Conservation (phyloP, 2,329 filamentous ascomycete genomes). For the Phialophora macrospora region DNA sequence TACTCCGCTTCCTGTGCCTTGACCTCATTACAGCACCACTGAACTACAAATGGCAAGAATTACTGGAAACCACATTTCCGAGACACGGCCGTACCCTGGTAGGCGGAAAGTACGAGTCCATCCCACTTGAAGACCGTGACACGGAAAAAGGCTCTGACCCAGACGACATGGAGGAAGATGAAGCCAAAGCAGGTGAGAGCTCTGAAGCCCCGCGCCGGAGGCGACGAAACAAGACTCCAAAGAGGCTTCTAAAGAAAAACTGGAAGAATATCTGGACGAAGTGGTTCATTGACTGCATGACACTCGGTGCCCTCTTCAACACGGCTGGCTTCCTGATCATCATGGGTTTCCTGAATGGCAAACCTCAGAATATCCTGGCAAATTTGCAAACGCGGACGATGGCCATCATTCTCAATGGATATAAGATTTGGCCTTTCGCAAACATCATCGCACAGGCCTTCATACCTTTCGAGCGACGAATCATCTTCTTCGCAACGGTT, state of each 20-base stretch:
- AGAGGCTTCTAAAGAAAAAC: conserved; percentile 34
- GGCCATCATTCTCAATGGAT: conserved; percentile 44
- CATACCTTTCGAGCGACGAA: conserved; percentile 44
- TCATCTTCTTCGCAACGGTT: conserved; percentile 45
- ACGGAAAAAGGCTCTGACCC: conserved; percentile 31
- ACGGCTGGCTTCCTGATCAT: conserved; percentile 60
- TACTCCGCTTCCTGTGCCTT: conserved; percentile 61
- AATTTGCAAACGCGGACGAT: conserved; percentile 41
- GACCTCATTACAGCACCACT: conserved; percentile 61
- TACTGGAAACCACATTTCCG: conserved; percentile 60
- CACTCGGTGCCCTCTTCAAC: conserved; percentile 61
- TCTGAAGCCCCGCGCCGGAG: conserved; percentile 3
- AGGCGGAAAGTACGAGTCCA: conserved; percentile 12
- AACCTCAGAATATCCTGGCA: conserved; percentile 42
- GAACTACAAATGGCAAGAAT: conserved; percentile 64
- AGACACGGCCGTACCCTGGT: conserved; percentile 39
- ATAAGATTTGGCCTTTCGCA: conserved; percentile 49
- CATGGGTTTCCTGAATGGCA: conserved; percentile 56
- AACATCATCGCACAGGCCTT: conserved; percentile 47
- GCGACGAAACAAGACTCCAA: conserved; percentile 15
- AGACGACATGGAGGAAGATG: conserved; percentile 21
- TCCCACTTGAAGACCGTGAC: conserved; percentile 28
- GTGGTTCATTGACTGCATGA: conserved; percentile 61
- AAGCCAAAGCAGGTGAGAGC: conserved; percentile 1
- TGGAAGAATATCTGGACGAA: conserved; percentile 51